Conservation (phyloP, 2,329 filamentous ascomycete species). For the Lasiodiplodia citricola region DNA sequence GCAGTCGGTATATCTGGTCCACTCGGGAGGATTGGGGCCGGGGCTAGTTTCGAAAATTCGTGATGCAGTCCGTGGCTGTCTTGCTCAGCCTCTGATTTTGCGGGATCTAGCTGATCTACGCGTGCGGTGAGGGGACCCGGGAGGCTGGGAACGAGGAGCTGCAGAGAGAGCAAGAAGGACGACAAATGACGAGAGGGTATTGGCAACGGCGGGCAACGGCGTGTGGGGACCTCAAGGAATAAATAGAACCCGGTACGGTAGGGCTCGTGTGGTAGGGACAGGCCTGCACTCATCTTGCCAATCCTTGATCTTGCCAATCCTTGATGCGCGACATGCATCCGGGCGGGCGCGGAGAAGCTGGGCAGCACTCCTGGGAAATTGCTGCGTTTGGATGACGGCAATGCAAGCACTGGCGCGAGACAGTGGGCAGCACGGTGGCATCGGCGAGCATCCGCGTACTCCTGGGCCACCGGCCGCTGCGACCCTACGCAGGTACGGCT, state of each 20-base stretch:
- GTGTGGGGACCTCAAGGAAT: constrained; percentile 22
- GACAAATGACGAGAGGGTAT: constrained; percentile 4
- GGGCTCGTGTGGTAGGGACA: constrained; percentile 15
- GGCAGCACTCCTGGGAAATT: constrained; percentile 21
- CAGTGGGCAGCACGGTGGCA: constrained; percentile 2
- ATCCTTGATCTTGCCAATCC: constrained; percentile 20
- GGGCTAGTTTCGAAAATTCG: constrained; percentile 26
- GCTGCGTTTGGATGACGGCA: not conserved
- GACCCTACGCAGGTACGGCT: constrained; percentile 22
- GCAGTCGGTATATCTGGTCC: constrained; percentile 10
- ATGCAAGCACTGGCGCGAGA: constrained; percentile 10
- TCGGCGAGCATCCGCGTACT: not conserved
- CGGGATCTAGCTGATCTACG: constrained; percentile 17
- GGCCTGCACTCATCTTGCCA: constrained; percentile 22
- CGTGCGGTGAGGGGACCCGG: constrained; percentile 17
- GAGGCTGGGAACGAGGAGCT: constrained; percentile 6
- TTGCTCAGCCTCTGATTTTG: constrained; percentile 21
- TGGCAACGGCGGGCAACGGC: constrained; percentile 21
- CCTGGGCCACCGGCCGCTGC: not conserved
- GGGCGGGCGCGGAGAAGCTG: constrained; percentile 7
- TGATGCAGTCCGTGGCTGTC: constrained; percentile 26
- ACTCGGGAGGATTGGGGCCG: constrained; percentile 17
- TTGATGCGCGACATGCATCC: constrained; percentile 26
- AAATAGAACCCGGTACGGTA: constrained; percentile 26
- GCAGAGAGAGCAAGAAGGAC: constrained; percentile 15